Percentiles rank a stretch among this genome's conserved stretches.
These are phyloP conservation scores for Setaria italica DNA, from an alignment of 202 grass and related monocot species.

Conservation along the genomic window DNA sequence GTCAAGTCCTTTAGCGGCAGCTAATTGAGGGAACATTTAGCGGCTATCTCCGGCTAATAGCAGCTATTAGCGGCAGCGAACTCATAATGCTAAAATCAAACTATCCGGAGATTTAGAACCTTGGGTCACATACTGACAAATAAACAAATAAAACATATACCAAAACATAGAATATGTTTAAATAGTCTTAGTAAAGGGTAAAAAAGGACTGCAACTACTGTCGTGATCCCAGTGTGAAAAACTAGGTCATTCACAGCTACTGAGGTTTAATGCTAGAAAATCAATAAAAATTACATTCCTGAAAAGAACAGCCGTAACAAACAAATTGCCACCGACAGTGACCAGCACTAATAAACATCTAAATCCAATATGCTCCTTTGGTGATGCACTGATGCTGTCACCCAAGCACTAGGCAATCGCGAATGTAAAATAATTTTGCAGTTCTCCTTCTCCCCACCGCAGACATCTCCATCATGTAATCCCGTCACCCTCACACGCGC, in stretches of 20 bases:
- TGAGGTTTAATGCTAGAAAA: conserved; percentile 8
- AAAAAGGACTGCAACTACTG: neutral
- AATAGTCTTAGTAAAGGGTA: neutral
- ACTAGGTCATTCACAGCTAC: neutral
- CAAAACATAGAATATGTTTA: neutral
- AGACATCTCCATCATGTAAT: neutral
- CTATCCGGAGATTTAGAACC: too few relatives aligned
- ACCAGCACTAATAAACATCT: neutral
- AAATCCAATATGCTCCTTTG: neutral
- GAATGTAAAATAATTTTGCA: neutral
- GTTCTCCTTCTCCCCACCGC: neutral
- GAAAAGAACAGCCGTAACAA: neutral
- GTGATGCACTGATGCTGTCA: too few relatives aligned
- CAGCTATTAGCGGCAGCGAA: too few relatives aligned
- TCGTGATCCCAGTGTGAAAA: neutral
- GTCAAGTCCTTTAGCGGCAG: too few relatives aligned
- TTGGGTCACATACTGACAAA: neutral
- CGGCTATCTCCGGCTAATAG: too few relatives aligned
- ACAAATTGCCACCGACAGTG: neutral
- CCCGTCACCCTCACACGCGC: neutral
- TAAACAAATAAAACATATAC: neutral
- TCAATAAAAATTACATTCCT: neutral
- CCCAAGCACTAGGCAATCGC: neutral
- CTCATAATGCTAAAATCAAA: too few relatives aligned
- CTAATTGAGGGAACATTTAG: too few relatives aligned